Percentiles rank a stretch among this genome's conserved stretches.
Evolutionary conservation across 2,329 filamentous ascomycete species (phyloP).

Genomic region (Colletotrichum melonis): DNA sequence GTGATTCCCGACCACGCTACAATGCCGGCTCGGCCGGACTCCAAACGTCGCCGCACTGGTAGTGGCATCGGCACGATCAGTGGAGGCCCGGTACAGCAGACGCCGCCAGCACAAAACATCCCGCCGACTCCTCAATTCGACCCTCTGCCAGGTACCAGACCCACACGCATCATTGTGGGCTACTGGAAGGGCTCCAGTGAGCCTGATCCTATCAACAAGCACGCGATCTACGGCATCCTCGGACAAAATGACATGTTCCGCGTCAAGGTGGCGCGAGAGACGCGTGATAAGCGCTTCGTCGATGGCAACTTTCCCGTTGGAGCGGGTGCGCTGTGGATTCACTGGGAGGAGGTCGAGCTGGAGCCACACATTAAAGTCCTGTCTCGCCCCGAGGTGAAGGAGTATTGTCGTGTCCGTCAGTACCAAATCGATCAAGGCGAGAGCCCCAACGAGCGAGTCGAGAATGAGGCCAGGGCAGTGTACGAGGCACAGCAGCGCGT

Average conservation of each 20-base stretch:
- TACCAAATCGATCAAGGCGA: slow-evolving; percentile 68
- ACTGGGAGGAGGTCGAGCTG: slow-evolving; percentile 71
- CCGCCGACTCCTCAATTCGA: slow-evolving; percentile 43
- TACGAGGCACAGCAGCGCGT: slow-evolving; percentile 60
- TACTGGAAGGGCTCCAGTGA: slow-evolving; percentile 69
- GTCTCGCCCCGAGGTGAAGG: slow-evolving; percentile 68
- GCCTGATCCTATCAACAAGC: slow-evolving; percentile 59
- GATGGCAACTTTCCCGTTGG: slow-evolving; percentile 71
- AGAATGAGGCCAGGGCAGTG: slow-evolving; percentile 65
- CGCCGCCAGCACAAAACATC: slow-evolving; percentile 19
- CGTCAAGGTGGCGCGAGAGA: slow-evolving; percentile 70
- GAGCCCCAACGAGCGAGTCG: slow-evolving; percentile 54
- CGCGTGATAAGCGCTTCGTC: slow-evolving; percentile 67
- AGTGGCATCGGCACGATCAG: slow-evolving; percentile 48
- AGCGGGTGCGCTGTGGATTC: slow-evolving; percentile 71
- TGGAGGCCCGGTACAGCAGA: slow-evolving; percentile 37
- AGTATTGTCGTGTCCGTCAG: slow-evolving; percentile 72
- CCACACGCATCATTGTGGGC: slow-evolving; percentile 68
- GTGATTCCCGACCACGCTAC: slow-evolving; percentile 58
- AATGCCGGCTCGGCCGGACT: slow-evolving; percentile 47
- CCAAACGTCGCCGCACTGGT: slow-evolving; percentile 61
- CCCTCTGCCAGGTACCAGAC: slow-evolving; percentile 62
- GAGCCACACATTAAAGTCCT: slow-evolving; percentile 65
- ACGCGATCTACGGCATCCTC: slow-evolving; percentile 72
- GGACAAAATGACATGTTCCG: slow-evolving; percentile 74